Evolutionary conservation across 371 early-diverging fungal species (phyloP), one percentile per base, ranked within the genome.

Genomic region (Batrachochytrium dendrobatidis): DNA sequence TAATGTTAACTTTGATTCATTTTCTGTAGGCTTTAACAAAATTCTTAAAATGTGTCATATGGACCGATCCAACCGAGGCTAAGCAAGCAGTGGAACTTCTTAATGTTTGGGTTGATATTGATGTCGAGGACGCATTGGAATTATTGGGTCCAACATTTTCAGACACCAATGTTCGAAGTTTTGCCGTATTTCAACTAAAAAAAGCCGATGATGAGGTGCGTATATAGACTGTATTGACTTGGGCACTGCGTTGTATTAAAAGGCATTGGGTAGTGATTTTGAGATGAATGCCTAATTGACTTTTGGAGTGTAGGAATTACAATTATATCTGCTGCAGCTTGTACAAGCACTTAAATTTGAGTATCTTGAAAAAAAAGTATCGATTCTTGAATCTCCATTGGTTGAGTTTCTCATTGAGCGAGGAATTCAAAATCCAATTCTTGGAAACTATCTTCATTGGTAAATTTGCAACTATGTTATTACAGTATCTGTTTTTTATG

Each of bases 301-400:
- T 39, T 53, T 25, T 57, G 18, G 31, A 3, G 48, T 53, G 15
- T 55, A 89, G 89, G 95, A 95, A 57, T 68, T 98, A 10, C 76
- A 89, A 28, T 70, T 95, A 18, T 95, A 91, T 73, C 73, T 96
- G 29, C 69, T 95, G 28, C 98, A 98, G 65, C 82, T 98, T 0
- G 98, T 98, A 0, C 98, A 98, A 70, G 98, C 96, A n/a, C 74
- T 98, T 3, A 91, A 91, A 62, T 95, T 94, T 66, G 98, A 98
- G 72, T 70, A 68, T 34, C 48, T 67, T 0, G 60, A 32, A 0
- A 60, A 58, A 12, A 55, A 52, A 31, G 49, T 3, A 20, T 46
- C 72, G 73, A 53, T 65, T 46, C 50, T 73, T 44, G 86, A 86
- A 30, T 91, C 93, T 0, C 88, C 88, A 0, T 71, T 98, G 29